Evolutionary conservation across 2,329 filamentous ascomycete species (phyloP).

Genomic region (Didymellaceae sp.): DNA sequence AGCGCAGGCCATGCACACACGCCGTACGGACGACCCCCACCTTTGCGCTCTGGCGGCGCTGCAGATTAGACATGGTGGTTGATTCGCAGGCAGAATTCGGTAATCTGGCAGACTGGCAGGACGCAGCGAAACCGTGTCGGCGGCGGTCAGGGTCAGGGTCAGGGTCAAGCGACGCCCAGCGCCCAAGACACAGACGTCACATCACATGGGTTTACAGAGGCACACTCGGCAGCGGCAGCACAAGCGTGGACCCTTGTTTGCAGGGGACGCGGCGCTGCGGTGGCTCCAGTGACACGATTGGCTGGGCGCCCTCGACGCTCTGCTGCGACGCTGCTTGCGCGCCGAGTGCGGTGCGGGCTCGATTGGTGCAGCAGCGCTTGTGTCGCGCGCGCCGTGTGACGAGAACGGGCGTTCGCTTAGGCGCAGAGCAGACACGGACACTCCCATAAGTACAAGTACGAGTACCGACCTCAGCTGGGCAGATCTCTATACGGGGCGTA

Average conservation of each 20-base stretch:
- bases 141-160: no score
- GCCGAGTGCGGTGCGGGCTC: constrained; percentile 3
- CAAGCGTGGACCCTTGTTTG: neutral
- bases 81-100: neutral
- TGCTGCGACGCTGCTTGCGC: constrained; percentile 21
- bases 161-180: neutral
- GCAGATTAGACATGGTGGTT: constrained; percentile 28
- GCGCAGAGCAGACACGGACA: no score
- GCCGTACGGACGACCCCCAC: neutral
- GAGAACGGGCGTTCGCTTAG: no score
- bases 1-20: neutral
- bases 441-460: no score
- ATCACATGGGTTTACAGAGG: no score
- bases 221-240: no score
- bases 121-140: no score
- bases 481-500: neutral
- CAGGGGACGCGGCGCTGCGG: neutral
- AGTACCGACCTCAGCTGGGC: no score
- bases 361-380: constrained; percentile 16
- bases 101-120: no score
- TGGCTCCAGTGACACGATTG: neutral
- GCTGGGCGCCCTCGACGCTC: neutral
- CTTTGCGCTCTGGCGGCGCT: constrained; percentile 48
- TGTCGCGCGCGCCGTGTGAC: neutral
- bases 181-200: neutral